phyloP scores from a whole-genome alignment of 2,329 filamentous ascomycete species.

The Elsinoe perseae region DNA sequence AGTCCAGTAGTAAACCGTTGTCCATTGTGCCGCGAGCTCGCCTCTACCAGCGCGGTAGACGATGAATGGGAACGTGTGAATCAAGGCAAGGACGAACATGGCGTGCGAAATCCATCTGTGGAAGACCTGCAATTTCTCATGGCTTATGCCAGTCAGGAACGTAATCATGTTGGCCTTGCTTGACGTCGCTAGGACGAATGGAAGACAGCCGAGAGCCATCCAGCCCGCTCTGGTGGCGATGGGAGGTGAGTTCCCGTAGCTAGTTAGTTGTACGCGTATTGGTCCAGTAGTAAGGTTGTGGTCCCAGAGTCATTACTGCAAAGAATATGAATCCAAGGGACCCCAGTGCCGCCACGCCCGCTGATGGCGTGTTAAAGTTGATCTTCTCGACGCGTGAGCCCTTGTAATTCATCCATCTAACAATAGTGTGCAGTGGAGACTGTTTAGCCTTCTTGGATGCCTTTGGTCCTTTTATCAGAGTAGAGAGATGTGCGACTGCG shows the following conservation, averaged over 20 bases:
- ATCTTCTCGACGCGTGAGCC: conserved; percentile 7
- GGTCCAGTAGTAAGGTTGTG: conserved; percentile 51
- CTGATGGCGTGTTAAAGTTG: conserved; percentile 1
- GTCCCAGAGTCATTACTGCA: conserved; percentile 33
- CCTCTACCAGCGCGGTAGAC: conserved; percentile 59
- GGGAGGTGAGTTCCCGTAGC: conserved; percentile 68
- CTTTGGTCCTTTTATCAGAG: conserved; percentile 15
- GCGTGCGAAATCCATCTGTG: conserved; percentile 89
- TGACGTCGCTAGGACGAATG: conserved; percentile 82
- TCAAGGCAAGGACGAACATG: conserved; percentile 69
- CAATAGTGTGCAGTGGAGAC: conserved; percentile 19
- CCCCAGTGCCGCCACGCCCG: neutral
- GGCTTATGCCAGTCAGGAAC: conserved; percentile 78
- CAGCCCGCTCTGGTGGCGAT: conserved; percentile 81
- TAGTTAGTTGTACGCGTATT: conserved; percentile 29
- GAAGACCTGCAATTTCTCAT: conserved; percentile 83
- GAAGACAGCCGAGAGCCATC: conserved; percentile 83
- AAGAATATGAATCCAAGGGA: conserved; percentile 36
- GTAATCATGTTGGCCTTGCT: conserved; percentile 87
- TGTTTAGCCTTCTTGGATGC: neutral
- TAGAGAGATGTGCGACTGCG: conserved; percentile 34
- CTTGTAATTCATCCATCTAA: neutral
- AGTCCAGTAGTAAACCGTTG: conserved; percentile 39
- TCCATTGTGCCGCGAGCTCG: conserved; percentile 50
- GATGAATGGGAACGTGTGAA: conserved; percentile 86